These are phyloP conservation scores for Endocladia muricata DNA, from an alignment of 31 red algal genomes.

Conservation along the genomic window DNA sequence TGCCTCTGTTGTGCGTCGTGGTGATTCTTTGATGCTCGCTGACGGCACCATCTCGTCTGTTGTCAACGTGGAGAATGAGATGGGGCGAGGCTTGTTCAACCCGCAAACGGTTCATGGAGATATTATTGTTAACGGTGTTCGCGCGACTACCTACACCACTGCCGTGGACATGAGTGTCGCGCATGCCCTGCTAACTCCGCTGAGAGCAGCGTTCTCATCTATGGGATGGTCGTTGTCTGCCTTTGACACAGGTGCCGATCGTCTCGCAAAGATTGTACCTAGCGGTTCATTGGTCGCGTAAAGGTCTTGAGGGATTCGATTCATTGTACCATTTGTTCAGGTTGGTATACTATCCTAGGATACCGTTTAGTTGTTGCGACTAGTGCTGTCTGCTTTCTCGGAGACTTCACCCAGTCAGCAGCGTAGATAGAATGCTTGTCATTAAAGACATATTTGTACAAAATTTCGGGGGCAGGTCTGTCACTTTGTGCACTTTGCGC, in stretches of 20 bases:
- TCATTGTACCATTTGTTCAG: too few relatives aligned
- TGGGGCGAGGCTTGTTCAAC: slow-evolving; percentile 48
- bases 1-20: slow-evolving; percentile 37
- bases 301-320: too few relatives aligned
- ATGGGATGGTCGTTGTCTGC: slow-evolving; percentile 25
- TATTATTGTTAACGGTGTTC: slow-evolving; percentile 53
- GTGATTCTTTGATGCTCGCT: slow-evolving; percentile 33
- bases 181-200: slow-evolving; percentile 49
- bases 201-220: slow-evolving; percentile 45
- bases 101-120: slow-evolving; percentile 70
- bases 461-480: too few relatives aligned
- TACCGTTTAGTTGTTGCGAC: too few relatives aligned
- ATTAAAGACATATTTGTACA: too few relatives aligned
- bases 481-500: too few relatives aligned
- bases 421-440: too few relatives aligned
- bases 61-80: slow-evolving; percentile 6
- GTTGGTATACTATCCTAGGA: too few relatives aligned
- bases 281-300: slow-evolving; percentile 21
- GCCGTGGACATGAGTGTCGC: slow-evolving; percentile 45
- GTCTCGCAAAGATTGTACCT: slow-evolving; percentile 37
- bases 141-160: slow-evolving; percentile 61
- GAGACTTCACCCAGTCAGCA: too few relatives aligned
- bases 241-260: slow-evolving; percentile 44
- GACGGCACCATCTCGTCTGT: slow-evolving; percentile 29
- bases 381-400: too few relatives aligned